phyloP scores from a whole-genome alignment of 2,329 filamentous ascomycete species.

The Huntiella omanensis region DNA sequence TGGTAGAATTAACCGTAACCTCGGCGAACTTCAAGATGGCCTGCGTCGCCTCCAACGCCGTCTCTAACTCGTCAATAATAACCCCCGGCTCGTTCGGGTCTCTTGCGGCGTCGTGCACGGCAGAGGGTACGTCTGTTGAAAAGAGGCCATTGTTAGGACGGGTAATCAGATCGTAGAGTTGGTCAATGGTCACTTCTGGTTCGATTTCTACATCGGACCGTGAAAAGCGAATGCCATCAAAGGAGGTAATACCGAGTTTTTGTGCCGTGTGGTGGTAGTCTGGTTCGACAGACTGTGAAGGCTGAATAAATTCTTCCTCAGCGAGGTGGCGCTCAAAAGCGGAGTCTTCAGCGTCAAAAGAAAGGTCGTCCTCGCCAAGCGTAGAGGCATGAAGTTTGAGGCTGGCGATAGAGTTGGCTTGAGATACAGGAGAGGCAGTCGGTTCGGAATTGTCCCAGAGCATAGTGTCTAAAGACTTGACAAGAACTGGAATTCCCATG shows the following conservation, averaged over 20 bases:
- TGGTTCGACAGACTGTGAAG: background rate
- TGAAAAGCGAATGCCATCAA: slow-evolving; percentile 4
- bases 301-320: background rate
- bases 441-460: background rate
- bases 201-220: slow-evolving; percentile 3
- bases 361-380: background rate
- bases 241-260: slow-evolving; percentile 3
- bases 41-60: too few relatives aligned
- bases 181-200: slow-evolving; percentile 1
- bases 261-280: background rate
- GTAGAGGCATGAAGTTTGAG: too few relatives aligned
- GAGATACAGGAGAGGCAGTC: too few relatives aligned
- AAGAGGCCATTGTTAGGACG: slow-evolving; percentile 1
- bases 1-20: too few relatives aligned
- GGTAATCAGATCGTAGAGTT: slow-evolving; percentile 4
- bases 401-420: too few relatives aligned
- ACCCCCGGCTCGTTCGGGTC: background rate
- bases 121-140: background rate
- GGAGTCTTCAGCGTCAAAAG: background rate
- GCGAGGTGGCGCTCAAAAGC: background rate
- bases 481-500: slow-evolving; percentile 49
- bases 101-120: background rate
- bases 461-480: slow-evolving; percentile 16
- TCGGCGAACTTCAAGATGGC: too few relatives aligned
- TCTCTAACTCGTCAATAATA: too few relatives aligned